These are phyloP conservation scores for Dianthus caryophyllus DNA, from an alignment of 148 eudicot genomes.

Conservation along the genomic window DNA sequence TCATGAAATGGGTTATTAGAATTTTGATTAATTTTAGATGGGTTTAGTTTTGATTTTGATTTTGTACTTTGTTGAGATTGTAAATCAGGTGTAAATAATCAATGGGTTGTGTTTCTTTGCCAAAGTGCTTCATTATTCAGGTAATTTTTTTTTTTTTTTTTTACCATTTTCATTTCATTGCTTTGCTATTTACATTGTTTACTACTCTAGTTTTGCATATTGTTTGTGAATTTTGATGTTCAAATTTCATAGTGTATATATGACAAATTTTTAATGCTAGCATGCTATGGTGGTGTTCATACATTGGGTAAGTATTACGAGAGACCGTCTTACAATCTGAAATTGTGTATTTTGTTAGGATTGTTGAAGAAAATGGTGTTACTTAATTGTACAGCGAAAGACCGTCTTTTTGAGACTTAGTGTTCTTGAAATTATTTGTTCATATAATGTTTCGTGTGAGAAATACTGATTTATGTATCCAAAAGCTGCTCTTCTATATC, in stretches of 20 bases:
- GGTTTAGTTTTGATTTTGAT: neutral
- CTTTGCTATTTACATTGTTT: no score
- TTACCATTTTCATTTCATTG: neutral
- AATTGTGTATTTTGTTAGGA: no score
- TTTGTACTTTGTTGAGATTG: conserved; percentile 1
- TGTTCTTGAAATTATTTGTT: no score
- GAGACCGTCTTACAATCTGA: no score
- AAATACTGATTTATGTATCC: neutral
- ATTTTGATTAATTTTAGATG: neutral
- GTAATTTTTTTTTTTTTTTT: conserved; percentile 1
- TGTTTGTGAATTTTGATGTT: neutral
- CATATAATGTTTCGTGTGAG: neutral
- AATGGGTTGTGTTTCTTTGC: conserved; percentile 29
- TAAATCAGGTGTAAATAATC: conserved; percentile 11
- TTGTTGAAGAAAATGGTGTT: no score
- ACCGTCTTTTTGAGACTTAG: no score
- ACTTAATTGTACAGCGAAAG: no score
- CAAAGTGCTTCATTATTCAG: conserved; percentile 20
- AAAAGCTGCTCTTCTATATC: neutral
- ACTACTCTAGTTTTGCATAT: neutral
- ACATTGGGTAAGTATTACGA: no score
- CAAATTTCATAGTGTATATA: neutral
- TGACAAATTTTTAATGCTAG: no score
- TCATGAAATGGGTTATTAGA: neutral
- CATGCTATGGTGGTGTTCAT: no score